Conservation (phyloP, 805 yeast species). For the Suhomyces emberorum region DNA sequence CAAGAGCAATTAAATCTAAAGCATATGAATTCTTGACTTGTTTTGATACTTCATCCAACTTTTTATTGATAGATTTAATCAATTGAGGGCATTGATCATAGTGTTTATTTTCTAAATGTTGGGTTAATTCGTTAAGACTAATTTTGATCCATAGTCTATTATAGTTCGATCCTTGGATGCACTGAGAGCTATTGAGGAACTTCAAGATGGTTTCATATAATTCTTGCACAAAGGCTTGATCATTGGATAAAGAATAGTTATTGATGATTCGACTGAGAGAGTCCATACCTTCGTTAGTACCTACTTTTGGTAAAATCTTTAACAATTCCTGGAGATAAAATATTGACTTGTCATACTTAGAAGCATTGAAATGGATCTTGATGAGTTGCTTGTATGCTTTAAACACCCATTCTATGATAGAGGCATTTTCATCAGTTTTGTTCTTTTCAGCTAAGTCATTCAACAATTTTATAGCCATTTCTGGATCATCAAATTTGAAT, state of each 20-base stretch:
- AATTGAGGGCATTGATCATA: slow-evolving; percentile 31
- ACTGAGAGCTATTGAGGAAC: slow-evolving; percentile 15
- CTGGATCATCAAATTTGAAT: slow-evolving; percentile 31
- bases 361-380: slow-evolving; percentile 28
- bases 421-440: slow-evolving; percentile 7
- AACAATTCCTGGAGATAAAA: slow-evolving; percentile 21
- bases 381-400: slow-evolving; percentile 41
- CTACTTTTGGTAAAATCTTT: slow-evolving; percentile 22
- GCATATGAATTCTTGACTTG: slow-evolving; percentile 45
- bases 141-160: slow-evolving; percentile 39
- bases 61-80: slow-evolving; percentile 34
- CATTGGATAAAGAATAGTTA: slow-evolving; percentile 28
- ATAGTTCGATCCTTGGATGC: slow-evolving; percentile 9
- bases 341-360: slow-evolving; percentile 22
- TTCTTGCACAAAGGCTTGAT: slow-evolving; percentile 25
- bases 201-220: slow-evolving; percentile 31
- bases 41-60: slow-evolving; percentile 39
- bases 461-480: slow-evolving; percentile 23
- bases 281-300: slow-evolving; percentile 37
- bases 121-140: slow-evolving; percentile 43
- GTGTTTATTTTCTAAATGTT: slow-evolving; percentile 28
- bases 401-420: slow-evolving; percentile 32
- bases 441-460: slow-evolving; percentile 11
- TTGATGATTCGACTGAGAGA: slow-evolving; percentile 34
- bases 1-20: slow-evolving; percentile 64